Evolutionary conservation across 441 rosid species (phyloP).

Genomic region (Eutrema salsugineum): DNA sequence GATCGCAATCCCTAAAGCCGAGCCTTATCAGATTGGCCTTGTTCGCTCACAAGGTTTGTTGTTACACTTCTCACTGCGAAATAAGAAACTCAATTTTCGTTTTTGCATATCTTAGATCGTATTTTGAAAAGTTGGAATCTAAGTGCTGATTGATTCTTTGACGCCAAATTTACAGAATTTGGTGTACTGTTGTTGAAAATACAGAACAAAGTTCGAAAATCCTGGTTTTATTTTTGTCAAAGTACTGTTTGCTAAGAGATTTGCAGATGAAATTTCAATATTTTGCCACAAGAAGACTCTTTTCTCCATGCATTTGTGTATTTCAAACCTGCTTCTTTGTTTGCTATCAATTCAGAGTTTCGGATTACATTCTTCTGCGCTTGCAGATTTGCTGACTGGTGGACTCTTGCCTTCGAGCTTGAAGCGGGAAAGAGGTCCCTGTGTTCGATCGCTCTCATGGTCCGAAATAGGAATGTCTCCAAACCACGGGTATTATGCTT

Average conservation of each 20-base stretch:
- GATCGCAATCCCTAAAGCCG: conserved; percentile 48
- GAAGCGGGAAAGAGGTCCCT: conserved; percentile 64
- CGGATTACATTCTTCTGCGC: neutral
- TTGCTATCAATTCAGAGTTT: neutral
- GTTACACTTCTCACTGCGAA: neutral
- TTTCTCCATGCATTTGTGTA: neutral
- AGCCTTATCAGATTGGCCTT: conserved; percentile 64
- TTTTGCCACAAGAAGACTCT: neutral
- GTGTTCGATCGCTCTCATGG: conserved; percentile 84
- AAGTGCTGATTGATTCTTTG: too few species aligned
- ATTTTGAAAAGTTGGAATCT: too few species aligned
- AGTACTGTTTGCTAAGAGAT: neutral
- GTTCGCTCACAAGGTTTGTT: conserved; percentile 60
- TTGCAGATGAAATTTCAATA: neutral
- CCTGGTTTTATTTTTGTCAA: neutral
- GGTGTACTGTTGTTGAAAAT: neutral
- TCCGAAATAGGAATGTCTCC: conserved; percentile 89
- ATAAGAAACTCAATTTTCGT: neutral
- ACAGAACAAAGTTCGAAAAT: neutral
- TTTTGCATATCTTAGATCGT: too few species aligned
- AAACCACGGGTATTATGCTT: conserved; percentile 60
- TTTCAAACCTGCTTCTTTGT: neutral
- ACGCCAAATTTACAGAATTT: neutral
- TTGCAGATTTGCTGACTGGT: conserved; percentile 60
- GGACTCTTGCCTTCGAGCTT: conserved; percentile 62